Percentiles rank a stretch among this genome's conserved stretches.
phyloP scores from a whole-genome alignment of 495 filamentous ascomycete species.

The Penicillium tannophilum region DNA sequence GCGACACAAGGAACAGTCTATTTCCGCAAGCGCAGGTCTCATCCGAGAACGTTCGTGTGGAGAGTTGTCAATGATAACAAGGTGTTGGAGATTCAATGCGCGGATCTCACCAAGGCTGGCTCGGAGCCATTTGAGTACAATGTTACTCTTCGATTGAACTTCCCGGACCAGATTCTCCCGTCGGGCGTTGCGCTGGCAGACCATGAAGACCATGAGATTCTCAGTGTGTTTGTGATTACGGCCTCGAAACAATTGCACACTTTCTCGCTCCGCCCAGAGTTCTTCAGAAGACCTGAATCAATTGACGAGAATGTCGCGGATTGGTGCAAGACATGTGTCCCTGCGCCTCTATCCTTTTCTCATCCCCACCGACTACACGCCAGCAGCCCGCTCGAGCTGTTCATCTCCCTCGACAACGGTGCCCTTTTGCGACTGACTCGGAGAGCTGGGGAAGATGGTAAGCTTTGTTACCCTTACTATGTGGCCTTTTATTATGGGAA shows the following conservation, averaged over 20 bases:
- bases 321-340: conserved; percentile 73
- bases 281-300: conserved; percentile 67
- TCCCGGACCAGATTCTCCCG: conserved; percentile 69
- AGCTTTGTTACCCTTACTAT: conserved; percentile 14
- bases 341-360: conserved; percentile 74
- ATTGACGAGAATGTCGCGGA: conserved; percentile 71
- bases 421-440: conserved; percentile 72
- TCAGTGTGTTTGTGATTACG: conserved; percentile 82
- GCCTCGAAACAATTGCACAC: conserved; percentile 76
- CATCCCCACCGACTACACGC: conserved; percentile 80
- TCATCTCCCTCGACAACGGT: conserved; percentile 83
- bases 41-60: conserved; percentile 88
- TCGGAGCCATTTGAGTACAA: conserved; percentile 65
- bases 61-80: conserved; percentile 78
- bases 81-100: conserved; percentile 77
- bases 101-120: conserved; percentile 75
- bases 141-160: conserved; percentile 73
- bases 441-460: conserved; percentile 67
- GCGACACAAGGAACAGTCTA: conserved; percentile 82
- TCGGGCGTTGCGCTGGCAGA: conserved; percentile 82
- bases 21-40: conserved; percentile 71
- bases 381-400: conserved; percentile 67
- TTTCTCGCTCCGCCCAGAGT: conserved; percentile 75
- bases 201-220: conserved; percentile 70
- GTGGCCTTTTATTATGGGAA: too few species aligned